Conservation (phyloP, 352 stramenopile species). For the Pythium brachiatum region DNA sequence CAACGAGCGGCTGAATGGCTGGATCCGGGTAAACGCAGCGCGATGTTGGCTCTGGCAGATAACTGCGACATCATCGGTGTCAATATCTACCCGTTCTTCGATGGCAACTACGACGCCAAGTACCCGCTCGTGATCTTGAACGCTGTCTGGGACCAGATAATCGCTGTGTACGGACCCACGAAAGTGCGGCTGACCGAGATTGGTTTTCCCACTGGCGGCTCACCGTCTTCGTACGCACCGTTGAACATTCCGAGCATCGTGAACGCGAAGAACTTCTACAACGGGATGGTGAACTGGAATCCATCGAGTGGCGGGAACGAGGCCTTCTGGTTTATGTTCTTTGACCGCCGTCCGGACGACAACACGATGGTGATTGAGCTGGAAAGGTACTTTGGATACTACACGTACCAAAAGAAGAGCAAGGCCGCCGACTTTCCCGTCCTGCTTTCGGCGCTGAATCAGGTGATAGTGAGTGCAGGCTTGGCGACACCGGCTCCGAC, state of each 20-base stretch:
- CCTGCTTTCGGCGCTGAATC: conserved; percentile 12
- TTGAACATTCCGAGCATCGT: conserved; percentile 50
- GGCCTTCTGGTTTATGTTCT: conserved; percentile 84
- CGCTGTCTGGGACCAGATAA: conserved; percentile 54
- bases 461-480: conserved; percentile 4
- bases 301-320: conserved; percentile 40
- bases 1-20: conserved; percentile 71
- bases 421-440: conserved; percentile 48
- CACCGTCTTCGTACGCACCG: conserved; percentile 30
- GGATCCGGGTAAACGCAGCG: conserved; percentile 17
- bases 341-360: conserved; percentile 56
- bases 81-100: conserved; percentile 82
- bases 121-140: conserved; percentile 53
- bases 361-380: conserved; percentile 44
- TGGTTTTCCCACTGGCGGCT: conserved; percentile 49
- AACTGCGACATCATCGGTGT: conserved; percentile 74
- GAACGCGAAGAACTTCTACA: conserved; percentile 56
- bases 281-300: conserved; percentile 61
- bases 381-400: conserved; percentile 78
- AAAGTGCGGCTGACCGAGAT: conserved; percentile 75
- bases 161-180: conserved; percentile 33
- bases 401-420: conserved; percentile 34
- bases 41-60: conserved; percentile 46
- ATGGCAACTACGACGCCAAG: conserved; percentile 44
- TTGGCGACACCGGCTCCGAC: conserved; percentile 2